Conservation (phyloP, 768 basidiomycete genomes). For the Boletus tylopilopsis region DNA sequence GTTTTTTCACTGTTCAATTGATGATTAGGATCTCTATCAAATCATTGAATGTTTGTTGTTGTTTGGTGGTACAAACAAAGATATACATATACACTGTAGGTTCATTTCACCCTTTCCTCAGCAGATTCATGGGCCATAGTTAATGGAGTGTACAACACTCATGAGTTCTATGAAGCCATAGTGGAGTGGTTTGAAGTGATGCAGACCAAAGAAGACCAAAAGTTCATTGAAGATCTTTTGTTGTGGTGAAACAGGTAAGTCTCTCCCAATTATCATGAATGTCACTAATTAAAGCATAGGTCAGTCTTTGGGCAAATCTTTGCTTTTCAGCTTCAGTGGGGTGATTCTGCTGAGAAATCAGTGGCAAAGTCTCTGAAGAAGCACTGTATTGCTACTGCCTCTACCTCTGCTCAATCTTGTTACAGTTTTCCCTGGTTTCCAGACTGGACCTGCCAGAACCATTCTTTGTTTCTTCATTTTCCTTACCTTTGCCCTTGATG, state of each 20-base stretch:
- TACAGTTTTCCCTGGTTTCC: too few relatives aligned
- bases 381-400: not conserved
- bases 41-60: too few relatives aligned
- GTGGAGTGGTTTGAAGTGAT: conserved; percentile 4
- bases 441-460: too few relatives aligned
- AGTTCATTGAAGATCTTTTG: not conserved
- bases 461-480: too few relatives aligned
- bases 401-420: too few relatives aligned
- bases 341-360: not conserved
- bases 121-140: not conserved
- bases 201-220: too few relatives aligned
- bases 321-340: not conserved
- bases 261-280: not conserved
- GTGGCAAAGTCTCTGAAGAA: not conserved
- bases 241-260: not conserved
- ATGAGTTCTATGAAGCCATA: not conserved
- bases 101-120: conserved; percentile 2
- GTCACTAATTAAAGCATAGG: not conserved
- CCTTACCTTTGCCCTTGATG: too few relatives aligned
- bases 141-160: not conserved
- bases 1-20: too few relatives aligned
- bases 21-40: too few relatives aligned
- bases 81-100: too few relatives aligned
- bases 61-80: too few relatives aligned
- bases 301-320: not conserved